These are phyloP conservation scores for Kurtzmaniella natalensis DNA, from an alignment of 1,139 yeast genomes.

Conservation along the genomic window DNA sequence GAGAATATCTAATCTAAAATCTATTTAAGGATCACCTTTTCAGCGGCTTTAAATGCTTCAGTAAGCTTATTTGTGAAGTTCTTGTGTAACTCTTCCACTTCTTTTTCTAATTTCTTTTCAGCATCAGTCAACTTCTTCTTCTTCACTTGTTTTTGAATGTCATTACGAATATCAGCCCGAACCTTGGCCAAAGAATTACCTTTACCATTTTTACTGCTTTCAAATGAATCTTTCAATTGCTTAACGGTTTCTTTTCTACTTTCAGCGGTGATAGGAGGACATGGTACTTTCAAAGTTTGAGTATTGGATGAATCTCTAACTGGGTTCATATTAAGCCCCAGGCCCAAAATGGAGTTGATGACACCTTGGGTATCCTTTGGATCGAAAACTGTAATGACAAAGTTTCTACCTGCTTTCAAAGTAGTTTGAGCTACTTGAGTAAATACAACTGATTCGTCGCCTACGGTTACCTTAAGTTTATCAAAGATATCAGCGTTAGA, in stretches of 20 bases:
- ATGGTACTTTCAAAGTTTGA: slow-evolving; percentile 67
- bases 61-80: slow-evolving; percentile 54
- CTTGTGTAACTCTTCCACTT: slow-evolving; percentile 68
- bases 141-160: slow-evolving; percentile 42
- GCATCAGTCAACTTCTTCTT: slow-evolving; percentile 54
- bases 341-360: slow-evolving; percentile 62
- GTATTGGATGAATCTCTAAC: slow-evolving; percentile 68
- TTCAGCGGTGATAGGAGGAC: slow-evolving; percentile 75
- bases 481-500: slow-evolving; percentile 67
- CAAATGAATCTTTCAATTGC: slow-evolving; percentile 58
- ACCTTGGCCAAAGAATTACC: slow-evolving; percentile 53
- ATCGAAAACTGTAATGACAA: slow-evolving; percentile 77
- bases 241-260: slow-evolving; percentile 56
- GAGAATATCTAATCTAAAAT: too few species aligned
- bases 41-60: slow-evolving; percentile 57
- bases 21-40: slow-evolving; percentile 41
- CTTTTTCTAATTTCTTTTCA: slow-evolving; percentile 48
- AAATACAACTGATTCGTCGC: slow-evolving; percentile 46
- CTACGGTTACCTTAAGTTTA: slow-evolving; percentile 48
- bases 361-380: slow-evolving; percentile 68
- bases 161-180: slow-evolving; percentile 60
- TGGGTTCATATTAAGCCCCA: slow-evolving; percentile 74
- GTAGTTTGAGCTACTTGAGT: slow-evolving; percentile 72
- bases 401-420: slow-evolving; percentile 62
- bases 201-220: slow-evolving; percentile 56